Evolutionary conservation across 2,329 filamentous ascomycete species (phyloP).

Genomic region (Colletotrichum orbiculare): DNA sequence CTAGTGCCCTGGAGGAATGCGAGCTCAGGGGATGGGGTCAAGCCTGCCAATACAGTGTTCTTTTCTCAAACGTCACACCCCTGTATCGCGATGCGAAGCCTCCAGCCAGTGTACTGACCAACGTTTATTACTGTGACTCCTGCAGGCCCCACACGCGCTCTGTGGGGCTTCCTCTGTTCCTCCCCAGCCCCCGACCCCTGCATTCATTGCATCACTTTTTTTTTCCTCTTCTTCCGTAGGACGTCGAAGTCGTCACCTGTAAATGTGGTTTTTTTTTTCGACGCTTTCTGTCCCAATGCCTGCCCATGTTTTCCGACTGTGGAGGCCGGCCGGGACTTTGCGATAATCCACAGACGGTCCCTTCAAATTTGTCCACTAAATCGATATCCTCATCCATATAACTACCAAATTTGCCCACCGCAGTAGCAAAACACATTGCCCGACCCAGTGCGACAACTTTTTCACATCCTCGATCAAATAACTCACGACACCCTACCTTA

Average conservation of each 20-base stretch:
- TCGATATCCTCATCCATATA: neutral
- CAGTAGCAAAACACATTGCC: neutral
- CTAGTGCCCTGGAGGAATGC: constrained; percentile 13
- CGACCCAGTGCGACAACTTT: neutral
- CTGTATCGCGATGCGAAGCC: constrained; percentile 8
- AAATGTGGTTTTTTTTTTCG: neutral
- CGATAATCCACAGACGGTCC: constrained; percentile 1
- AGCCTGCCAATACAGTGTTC: too few relatives aligned
- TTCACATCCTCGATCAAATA: neutral
- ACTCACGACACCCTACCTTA: constrained; percentile 4
- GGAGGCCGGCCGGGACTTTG: neutral
- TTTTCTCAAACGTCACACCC: neutral
- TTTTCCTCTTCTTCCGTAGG: constrained; percentile 20
- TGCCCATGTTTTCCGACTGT: neutral
- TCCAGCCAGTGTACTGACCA: constrained; percentile 18
- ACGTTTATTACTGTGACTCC: constrained; percentile 26
- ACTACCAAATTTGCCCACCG: neutral
- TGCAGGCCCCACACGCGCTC: neutral
- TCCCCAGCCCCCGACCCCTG: constrained; percentile 29
- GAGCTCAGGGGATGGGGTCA: constrained; percentile 8
- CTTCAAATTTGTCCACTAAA: constrained; percentile 13
- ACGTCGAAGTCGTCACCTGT: neutral
- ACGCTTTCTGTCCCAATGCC: neutral
- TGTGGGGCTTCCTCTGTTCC: neutral
- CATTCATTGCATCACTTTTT: constrained; percentile 38